A percentile compares a stretch with the other conserved stretches of the same genome.
Evolutionary conservation across 352 stramenopile genomes (phyloP).

Genomic region (Phytophthora aleatoria): DNA sequence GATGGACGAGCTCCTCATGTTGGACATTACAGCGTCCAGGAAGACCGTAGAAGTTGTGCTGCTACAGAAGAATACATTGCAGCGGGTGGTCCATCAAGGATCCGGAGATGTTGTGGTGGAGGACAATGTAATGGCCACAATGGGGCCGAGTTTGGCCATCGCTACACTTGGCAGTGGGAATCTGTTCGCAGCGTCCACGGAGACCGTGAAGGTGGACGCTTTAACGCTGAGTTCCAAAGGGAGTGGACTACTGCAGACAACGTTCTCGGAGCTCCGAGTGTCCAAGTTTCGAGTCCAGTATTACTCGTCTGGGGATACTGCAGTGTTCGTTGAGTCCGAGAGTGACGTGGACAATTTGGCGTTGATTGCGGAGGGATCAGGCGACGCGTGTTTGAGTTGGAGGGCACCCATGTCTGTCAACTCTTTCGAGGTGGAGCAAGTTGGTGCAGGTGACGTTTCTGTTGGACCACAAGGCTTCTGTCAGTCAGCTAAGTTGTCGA

Average conservation of each 20-base stretch:
- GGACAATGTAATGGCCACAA: constrained; percentile 21
- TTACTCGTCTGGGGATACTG: constrained; percentile 21
- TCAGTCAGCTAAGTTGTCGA: constrained; percentile 18
- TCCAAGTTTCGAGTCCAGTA: constrained; percentile 16
- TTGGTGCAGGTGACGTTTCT: constrained; percentile 21
- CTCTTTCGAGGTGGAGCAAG: constrained; percentile 13
- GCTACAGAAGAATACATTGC: constrained; percentile 21
- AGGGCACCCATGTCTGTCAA: constrained; percentile 6
- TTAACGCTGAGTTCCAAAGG: constrained; percentile 24
- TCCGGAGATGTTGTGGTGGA: constrained; percentile 16
- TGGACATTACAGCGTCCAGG: constrained; percentile 19
- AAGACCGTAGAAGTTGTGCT: constrained; percentile 31
- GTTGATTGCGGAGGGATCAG: constrained; percentile 17
- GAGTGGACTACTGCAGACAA: constrained; percentile 22
- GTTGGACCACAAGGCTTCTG: constrained; percentile 21
- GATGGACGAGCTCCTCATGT: constrained; percentile 22
- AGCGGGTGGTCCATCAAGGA: constrained; percentile 21
- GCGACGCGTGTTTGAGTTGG: constrained; percentile 25
- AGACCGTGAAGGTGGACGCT: constrained; percentile 18
- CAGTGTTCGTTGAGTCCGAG: constrained; percentile 4
- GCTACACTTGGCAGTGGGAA: constrained; percentile 22
- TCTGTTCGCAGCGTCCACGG: constrained; percentile 15
- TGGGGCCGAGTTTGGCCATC: constrained; percentile 16
- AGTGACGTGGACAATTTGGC: constrained; percentile 17
- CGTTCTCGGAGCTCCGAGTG: constrained; percentile 20